These are phyloP conservation scores for Galerina marginata DNA, from an alignment of 768 basidiomycete species.

Conservation along the genomic window DNA sequence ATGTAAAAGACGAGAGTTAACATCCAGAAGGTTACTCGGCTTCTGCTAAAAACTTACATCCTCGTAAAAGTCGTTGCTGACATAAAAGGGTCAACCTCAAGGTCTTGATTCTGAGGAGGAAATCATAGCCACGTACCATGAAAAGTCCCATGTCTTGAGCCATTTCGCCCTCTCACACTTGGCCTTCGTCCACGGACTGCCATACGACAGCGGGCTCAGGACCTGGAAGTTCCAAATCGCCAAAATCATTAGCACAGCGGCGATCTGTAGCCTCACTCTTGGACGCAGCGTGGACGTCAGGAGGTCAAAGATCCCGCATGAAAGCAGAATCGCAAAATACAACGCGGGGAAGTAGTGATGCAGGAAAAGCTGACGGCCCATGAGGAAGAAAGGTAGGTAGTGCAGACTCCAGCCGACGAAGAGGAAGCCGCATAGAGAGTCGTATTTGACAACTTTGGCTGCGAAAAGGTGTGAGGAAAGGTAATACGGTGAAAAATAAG, in stretches of 20 bases:
- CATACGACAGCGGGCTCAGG: slow-evolving; percentile 86
- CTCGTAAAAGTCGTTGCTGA: slow-evolving; percentile 71
- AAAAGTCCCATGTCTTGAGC: slow-evolving; percentile 96
- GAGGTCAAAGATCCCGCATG: slow-evolving; percentile 82
- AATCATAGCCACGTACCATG: slow-evolving; percentile 58
- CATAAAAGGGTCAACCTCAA: not conserved
- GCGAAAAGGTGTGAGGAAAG: not conserved
- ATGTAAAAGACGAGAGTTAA: not conserved
- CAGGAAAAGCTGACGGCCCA: slow-evolving; percentile 95
- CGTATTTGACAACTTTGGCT: slow-evolving; percentile 94
- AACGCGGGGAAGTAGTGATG: slow-evolving; percentile 98
- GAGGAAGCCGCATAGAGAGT: slow-evolving; percentile 88
- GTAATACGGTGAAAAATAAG: not conserved
- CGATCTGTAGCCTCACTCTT: slow-evolving; percentile 79
- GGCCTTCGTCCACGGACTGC: slow-evolving; percentile 81
- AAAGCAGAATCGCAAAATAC: slow-evolving; percentile 88
- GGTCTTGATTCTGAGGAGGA: not conserved
- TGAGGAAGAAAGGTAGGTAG: slow-evolving; percentile 97
- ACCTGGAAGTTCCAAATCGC: slow-evolving; percentile 80
- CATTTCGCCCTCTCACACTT: slow-evolving; percentile 81
- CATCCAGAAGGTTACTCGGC: not conserved
- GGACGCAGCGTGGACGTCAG: slow-evolving; percentile 81
- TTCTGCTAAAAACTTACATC: slow-evolving; percentile 49
- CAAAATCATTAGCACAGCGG: slow-evolving; percentile 71
- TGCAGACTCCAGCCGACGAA: slow-evolving; percentile 92